A percentile compares a stretch with the other conserved stretches of the same genome.
These are phyloP conservation scores for Ligustrum vulgare DNA, from an alignment of 257 asterid genomes.

Conservation along the genomic window DNA sequence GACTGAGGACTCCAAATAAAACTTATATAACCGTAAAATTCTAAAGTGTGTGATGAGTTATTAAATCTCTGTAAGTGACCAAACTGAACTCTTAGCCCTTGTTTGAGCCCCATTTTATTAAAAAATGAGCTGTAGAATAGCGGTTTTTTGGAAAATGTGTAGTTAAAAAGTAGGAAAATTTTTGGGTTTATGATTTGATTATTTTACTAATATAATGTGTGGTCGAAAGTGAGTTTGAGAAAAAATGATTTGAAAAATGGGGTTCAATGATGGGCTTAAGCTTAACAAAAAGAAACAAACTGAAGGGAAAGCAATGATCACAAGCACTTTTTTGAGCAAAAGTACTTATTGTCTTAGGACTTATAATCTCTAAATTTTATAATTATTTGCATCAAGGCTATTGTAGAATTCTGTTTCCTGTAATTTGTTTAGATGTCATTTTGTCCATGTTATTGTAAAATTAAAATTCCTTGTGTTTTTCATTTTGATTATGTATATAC, in stretches of 20 bases:
- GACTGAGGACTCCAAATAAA: not conserved
- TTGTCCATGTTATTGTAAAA: not conserved
- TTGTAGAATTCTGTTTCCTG: not conserved
- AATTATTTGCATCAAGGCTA: not conserved
- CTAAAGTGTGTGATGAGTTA: not conserved
- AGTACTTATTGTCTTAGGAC: not conserved
- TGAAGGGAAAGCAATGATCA: not conserved
- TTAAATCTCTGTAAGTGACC: not conserved
- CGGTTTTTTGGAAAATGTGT: too few relatives aligned
- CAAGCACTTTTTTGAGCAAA: not conserved
- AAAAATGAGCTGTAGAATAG: too few relatives aligned
- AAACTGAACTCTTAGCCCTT: not conserved
- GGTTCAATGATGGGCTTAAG: not conserved
- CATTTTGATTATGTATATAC: conserved; percentile 11
- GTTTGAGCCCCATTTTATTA: too few relatives aligned
- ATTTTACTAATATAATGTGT: too few relatives aligned
- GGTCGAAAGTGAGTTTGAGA: too few relatives aligned
- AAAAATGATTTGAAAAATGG: too few relatives aligned
- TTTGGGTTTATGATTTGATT: too few relatives aligned
- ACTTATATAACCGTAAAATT: not conserved
- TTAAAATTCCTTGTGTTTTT: not conserved
- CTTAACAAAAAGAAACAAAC: not conserved
- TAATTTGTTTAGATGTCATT: not conserved
- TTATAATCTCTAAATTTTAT: not conserved
- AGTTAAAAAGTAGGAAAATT: too few relatives aligned